phyloP scores from a whole-genome alignment of 1,284 basidiomycete species.

The Irpex sp. region DNA sequence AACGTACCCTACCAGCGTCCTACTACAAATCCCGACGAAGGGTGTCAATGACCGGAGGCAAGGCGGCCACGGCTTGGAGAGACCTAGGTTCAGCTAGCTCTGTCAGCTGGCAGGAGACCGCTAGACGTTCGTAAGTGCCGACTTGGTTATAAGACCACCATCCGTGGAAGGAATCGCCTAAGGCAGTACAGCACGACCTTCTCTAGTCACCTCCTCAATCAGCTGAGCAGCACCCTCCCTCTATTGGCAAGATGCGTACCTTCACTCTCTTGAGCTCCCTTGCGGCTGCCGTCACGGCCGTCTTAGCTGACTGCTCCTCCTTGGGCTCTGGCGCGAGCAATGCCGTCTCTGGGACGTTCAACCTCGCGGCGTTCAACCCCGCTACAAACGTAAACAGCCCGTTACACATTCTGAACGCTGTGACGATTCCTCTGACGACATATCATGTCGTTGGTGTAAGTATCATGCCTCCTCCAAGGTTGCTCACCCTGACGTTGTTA shows the following conservation, averaged over 20 bases:
- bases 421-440: constrained; percentile 3
- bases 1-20: not conserved
- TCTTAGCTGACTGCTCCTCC: constrained; percentile 6
- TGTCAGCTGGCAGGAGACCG: not conserved
- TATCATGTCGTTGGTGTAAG: constrained; percentile 10
- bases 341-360: constrained; percentile 8
- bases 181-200: too few species aligned
- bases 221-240: too few species aligned
- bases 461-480: not conserved
- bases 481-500: too few species aligned
- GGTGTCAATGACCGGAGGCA: not conserved
- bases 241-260: not conserved
- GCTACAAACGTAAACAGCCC: not conserved
- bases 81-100: not conserved
- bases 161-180: too few species aligned
- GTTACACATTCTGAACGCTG: constrained; percentile 4
- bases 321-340: constrained; percentile 8
- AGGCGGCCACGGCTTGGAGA: not conserved
- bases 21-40: not conserved
- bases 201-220: too few species aligned
- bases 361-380: constrained; percentile 5
- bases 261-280: constrained; percentile 1
- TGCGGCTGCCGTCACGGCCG: constrained; percentile 2
- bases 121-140: not conserved
- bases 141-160: not conserved